phyloP scores from a whole-genome alignment of 352 stramenopile species.

The Lagenidium sp. region DNA sequence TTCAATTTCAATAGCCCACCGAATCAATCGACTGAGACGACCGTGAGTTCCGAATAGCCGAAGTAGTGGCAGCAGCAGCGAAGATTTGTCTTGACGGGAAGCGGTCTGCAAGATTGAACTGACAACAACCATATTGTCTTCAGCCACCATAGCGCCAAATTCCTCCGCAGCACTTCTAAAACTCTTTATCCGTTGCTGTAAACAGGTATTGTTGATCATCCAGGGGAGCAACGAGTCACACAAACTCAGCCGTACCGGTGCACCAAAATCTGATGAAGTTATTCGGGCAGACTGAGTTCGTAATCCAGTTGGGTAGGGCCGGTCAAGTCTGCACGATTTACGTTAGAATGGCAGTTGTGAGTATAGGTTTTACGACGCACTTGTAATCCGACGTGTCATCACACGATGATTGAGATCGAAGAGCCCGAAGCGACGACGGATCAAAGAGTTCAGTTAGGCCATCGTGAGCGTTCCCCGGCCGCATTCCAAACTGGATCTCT shows the following conservation, averaged over 20 bases:
- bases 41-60: constrained; percentile 23
- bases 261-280: neutral
- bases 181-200: too few relatives aligned
- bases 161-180: constrained; percentile 25
- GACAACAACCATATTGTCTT: constrained; percentile 67
- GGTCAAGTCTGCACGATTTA: too few relatives aligned
- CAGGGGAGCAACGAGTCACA: constrained; percentile 1
- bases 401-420: constrained; percentile 13
- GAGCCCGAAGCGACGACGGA: constrained; percentile 5
- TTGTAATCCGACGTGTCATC: constrained; percentile 15
- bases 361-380: constrained; percentile 3
- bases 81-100: constrained; percentile 55
- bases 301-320: too few relatives aligned
- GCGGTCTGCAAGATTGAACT: constrained; percentile 72
- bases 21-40: constrained; percentile 24
- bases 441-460: neutral
- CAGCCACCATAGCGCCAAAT: constrained; percentile 39
- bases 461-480: constrained; percentile 6
- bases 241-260: constrained; percentile 2
- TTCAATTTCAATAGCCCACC: constrained; percentile 37
- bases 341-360: too few relatives aligned
- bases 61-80: constrained; percentile 25
- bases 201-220: too few relatives aligned
- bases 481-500: constrained; percentile 33
- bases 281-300: neutral